Evolutionary conservation across 495 filamentous ascomycete species (phyloP).

Genomic region (Talaromyces borbonicus): DNA sequence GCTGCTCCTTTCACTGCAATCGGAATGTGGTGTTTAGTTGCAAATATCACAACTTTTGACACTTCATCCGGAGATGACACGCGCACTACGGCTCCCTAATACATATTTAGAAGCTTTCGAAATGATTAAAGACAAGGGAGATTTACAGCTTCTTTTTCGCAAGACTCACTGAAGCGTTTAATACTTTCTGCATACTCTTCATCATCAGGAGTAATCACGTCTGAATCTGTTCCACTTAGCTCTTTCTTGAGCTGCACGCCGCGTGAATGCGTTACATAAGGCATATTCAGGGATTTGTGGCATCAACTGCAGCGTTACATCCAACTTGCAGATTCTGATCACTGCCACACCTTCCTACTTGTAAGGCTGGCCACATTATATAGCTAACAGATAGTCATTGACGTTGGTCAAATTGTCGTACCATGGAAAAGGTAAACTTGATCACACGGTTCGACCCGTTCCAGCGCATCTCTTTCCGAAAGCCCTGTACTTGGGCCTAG

Average conservation of each 20-base stretch:
- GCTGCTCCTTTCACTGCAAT: conserved; percentile 45
- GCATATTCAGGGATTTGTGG: background rate
- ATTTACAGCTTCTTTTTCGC: conserved; percentile 25
- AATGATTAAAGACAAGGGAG: background rate
- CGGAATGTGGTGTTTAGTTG: conserved; percentile 27
- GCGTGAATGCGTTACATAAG: background rate
- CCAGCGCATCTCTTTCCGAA: background rate
- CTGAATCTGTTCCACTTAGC: background rate
- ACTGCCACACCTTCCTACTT: background rate
- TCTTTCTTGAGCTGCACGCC: background rate
- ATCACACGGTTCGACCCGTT: background rate
- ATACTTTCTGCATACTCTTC: conserved; percentile 22
- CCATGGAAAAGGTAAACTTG: background rate
- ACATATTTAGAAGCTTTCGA: background rate
- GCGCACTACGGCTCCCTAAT: background rate
- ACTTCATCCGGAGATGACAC: background rate
- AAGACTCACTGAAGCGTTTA: conserved; percentile 28
- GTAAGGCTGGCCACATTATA: background rate
- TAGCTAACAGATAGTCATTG: background rate
- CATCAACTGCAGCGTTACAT: background rate
- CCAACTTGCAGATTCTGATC: background rate
- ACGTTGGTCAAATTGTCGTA: background rate
- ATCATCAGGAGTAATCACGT: conserved; percentile 14
- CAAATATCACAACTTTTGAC: background rate
- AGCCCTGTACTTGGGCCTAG: background rate